Conservation (phyloP, 2,329 filamentous ascomycete species). For the Arthrobotrys megalospora region DNA sequence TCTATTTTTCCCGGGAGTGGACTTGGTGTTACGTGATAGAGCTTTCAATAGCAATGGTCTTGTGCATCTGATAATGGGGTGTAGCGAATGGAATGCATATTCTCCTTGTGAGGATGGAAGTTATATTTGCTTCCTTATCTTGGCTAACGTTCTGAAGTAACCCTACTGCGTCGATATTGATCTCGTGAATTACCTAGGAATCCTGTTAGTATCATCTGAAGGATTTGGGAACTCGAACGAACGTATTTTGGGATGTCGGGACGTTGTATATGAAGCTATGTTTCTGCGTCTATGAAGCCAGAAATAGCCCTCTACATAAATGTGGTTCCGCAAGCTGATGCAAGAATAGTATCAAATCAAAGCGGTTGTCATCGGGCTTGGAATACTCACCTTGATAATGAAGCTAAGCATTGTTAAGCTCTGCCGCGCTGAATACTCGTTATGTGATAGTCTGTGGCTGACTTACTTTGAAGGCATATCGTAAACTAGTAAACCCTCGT, state of each 20-base stretch:
- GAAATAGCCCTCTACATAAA: neutral
- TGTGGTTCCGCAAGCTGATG: neutral
- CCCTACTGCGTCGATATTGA: slow-evolving; percentile 17
- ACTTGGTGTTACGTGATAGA: slow-evolving; percentile 30
- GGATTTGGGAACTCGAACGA: neutral
- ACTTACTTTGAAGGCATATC: no score
- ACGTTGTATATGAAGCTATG: neutral
- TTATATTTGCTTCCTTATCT: neutral
- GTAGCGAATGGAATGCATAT: slow-evolving; percentile 6
- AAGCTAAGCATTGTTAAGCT: no score
- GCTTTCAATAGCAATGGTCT: slow-evolving; percentile 1
- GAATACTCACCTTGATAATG: no score
- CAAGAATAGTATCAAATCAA: slow-evolving; percentile 3
- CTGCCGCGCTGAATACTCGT: no score
- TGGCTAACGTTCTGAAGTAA: slow-evolving; percentile 11
- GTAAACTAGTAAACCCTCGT: no score
- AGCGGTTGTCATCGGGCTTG: neutral
- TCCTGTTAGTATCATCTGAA: slow-evolving; percentile 3
- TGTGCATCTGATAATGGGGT: slow-evolving; percentile 26
- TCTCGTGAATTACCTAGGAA: slow-evolving; percentile 6
- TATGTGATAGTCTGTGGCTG: no score
- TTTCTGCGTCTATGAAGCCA: neutral
- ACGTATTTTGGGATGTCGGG: neutral
- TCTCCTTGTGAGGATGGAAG: slow-evolving; percentile 1
- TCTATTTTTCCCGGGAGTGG: slow-evolving; percentile 28